Evolutionary conservation across 1,284 basidiomycete species (phyloP).

Genomic region (Ceratobasidium sp.): DNA sequence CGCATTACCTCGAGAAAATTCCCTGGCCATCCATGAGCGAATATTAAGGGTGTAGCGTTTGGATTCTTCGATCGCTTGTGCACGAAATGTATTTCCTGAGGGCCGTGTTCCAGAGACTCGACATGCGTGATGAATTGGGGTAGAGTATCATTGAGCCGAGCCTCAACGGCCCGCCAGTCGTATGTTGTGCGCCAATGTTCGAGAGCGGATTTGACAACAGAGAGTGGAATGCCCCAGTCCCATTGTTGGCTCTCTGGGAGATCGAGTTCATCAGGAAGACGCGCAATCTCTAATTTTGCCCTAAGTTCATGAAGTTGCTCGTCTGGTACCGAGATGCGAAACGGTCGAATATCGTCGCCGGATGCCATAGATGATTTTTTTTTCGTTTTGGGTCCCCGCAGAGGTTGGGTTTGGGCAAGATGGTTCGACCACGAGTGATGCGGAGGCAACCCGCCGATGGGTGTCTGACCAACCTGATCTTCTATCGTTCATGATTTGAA

Average conservation of each 20-base stretch:
- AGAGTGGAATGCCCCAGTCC: slow-evolving; percentile 40
- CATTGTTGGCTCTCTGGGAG: slow-evolving; percentile 41
- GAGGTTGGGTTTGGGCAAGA: neutral
- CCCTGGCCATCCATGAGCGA: slow-evolving; percentile 42
- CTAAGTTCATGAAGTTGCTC: slow-evolving; percentile 35
- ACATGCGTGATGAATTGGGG: slow-evolving; percentile 40
- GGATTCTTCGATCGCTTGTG: slow-evolving; percentile 39
- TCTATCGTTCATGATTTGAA: too few relatives aligned
- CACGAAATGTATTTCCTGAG: slow-evolving; percentile 38
- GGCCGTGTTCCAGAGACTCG: slow-evolving; percentile 31
- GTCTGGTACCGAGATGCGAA: slow-evolving; percentile 39
- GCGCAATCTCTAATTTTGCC: slow-evolving; percentile 27
- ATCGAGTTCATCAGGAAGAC: slow-evolving; percentile 41
- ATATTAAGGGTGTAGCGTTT: slow-evolving; percentile 39
- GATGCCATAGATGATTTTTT: neutral
- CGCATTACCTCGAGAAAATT: slow-evolving; percentile 41
- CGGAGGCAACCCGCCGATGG: too few relatives aligned
- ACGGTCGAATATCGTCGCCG: slow-evolving; percentile 32
- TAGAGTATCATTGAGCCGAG: slow-evolving; percentile 34
- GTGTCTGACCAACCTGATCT: too few relatives aligned
- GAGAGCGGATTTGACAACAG: slow-evolving; percentile 31
- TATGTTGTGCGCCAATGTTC: slow-evolving; percentile 40
- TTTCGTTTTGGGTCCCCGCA: neutral
- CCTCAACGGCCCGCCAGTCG: slow-evolving; percentile 39
- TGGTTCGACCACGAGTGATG: neutral